A percentile compares a stretch with the other conserved stretches of the same genome.
phyloP scores from a whole-genome alignment of 2,329 filamentous ascomycete species.

The Colletotrichum tabaci region DNA sequence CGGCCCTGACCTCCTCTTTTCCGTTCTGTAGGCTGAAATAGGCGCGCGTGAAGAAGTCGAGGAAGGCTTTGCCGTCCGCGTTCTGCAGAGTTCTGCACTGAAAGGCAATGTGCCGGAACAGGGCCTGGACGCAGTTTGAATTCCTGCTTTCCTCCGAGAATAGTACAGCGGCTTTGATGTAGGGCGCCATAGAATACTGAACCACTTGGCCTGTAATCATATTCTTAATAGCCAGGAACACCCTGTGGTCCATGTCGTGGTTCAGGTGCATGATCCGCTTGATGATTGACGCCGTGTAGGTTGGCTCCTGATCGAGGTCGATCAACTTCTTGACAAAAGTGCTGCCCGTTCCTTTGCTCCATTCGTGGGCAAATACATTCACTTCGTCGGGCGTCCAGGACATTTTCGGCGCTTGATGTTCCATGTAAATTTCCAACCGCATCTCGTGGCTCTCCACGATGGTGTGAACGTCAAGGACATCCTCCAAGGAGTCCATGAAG shows the following conservation, averaged over 20 bases:
- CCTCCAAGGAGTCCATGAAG: conserved; percentile 61
- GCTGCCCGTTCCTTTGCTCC: conserved; percentile 56
- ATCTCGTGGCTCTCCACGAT: conserved; percentile 58
- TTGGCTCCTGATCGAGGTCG: conserved; percentile 70
- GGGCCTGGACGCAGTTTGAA: conserved; percentile 51
- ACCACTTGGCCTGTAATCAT: conserved; percentile 68
- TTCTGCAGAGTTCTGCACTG: conserved; percentile 63
- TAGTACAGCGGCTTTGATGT: conserved; percentile 68
- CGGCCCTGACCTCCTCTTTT: conserved; percentile 43
- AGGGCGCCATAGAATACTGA: conserved; percentile 66
- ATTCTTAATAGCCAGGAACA: conserved; percentile 68
- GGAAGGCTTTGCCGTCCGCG: conserved; percentile 63
- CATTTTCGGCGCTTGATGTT: conserved; percentile 52
- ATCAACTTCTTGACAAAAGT: conserved; percentile 79
- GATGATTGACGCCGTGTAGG: conserved; percentile 70
- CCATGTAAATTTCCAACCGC: conserved; percentile 54
- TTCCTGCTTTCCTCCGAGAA: conserved; percentile 65
- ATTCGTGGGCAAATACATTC: conserved; percentile 61
- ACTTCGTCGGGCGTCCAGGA: conserved; percentile 64
- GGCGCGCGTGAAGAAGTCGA: conserved; percentile 58
- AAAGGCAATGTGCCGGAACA: conserved; percentile 60
- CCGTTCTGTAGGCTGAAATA: conserved; percentile 50
- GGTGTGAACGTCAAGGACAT: conserved; percentile 50
- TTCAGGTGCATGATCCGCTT: conserved; percentile 68
- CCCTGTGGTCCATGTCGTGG: conserved; percentile 63